Base-by-base conservation (phyloP, 139 green algal species). In the Auxenochlorella pyrenoidosa region DNA sequence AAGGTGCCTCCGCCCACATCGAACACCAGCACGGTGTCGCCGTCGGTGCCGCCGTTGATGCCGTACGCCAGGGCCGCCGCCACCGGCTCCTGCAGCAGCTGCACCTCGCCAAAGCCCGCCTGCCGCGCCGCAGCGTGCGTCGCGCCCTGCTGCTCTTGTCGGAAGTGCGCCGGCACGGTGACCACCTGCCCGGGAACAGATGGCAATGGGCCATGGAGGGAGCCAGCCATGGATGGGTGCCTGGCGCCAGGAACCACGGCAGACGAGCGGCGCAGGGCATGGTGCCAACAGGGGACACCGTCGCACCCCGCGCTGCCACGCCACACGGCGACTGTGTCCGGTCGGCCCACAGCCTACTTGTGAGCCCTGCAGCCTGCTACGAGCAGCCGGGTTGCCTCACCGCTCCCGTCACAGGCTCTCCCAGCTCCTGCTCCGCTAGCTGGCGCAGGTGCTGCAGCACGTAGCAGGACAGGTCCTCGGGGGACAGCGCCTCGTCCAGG, bases 1-100 rank as follows among this genome's bases (percentile, higher is more conserved):
- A 94, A 92, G 0, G 96, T 98, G 59, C 96, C 96, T 8, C 96
- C 96, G 1, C 96, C 96, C 40, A 98, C 87, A 86, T 98, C 96
- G 87, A 97, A 93, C 79, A 98, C 96, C 40, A 98, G 92, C 70
- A 98, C 84, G 0, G 92, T 95, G 40, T 90, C 86, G 24, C 83
- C 89, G 51, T 84, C 91, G 32, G 44, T 86, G 65, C 85, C 83
- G 58, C 85, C 89, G 40, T 93, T 92, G 43, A 96, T 94, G 78
- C 95, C 95, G 88, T 97, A 95, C 4, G 95, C 95, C 63, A 98
- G 90, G 21, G 95, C 94, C 4, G 94, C 95, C 30, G 94, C 95
- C 58, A 97, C 94, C 32, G 94, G 94, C 89, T 97, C 94, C 94
- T 91, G 91, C 82, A 94, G 82, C 83, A 95, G 77, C 44, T 89